These are phyloP conservation scores for Cyclotella baltica DNA, from an alignment of 108 stramenopile genomes.

Conservation along the genomic window DNA sequence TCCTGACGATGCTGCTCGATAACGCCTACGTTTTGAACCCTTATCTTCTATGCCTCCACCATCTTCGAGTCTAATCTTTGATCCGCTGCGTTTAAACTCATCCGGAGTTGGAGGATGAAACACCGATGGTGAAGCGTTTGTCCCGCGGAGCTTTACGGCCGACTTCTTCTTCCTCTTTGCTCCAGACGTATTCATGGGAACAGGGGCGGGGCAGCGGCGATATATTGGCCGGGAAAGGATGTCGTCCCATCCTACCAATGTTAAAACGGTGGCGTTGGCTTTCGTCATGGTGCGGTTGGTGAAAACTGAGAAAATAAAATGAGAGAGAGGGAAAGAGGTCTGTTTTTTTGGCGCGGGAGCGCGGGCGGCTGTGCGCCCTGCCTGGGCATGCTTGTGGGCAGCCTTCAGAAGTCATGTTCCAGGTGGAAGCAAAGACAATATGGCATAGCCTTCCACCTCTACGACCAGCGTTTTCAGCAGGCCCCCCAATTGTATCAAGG, in stretches of 20 bases:
- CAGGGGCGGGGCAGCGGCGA: not conserved
- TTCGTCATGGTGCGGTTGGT: not conserved
- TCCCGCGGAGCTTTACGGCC: not conserved
- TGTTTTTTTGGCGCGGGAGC: not conserved
- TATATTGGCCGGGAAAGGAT: constrained; percentile 9
- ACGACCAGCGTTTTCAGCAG: too few relatives aligned
- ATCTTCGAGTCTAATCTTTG: not conserved
- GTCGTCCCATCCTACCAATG: constrained; percentile 8
- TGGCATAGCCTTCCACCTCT: too few relatives aligned
- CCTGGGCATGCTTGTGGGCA: too few relatives aligned
- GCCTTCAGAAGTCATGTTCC: too few relatives aligned
- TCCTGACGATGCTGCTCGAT: not conserved
- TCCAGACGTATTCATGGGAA: not conserved
- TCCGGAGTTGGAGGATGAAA: not conserved
- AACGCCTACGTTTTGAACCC: not conserved
- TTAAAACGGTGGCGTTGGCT: not conserved
- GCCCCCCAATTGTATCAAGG: too few relatives aligned
- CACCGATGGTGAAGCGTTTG: not conserved
- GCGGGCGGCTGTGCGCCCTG: too few relatives aligned
- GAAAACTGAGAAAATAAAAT: not conserved
- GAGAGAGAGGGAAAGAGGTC: not conserved
- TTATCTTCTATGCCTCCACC: not conserved
- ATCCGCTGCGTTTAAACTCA: not conserved
- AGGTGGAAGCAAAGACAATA: too few relatives aligned
- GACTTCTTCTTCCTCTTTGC: constrained; percentile 8